These are phyloP conservation scores for Ogataea nonfermentans DNA, from an alignment of 805 yeast genomes.

Conservation along the genomic window DNA sequence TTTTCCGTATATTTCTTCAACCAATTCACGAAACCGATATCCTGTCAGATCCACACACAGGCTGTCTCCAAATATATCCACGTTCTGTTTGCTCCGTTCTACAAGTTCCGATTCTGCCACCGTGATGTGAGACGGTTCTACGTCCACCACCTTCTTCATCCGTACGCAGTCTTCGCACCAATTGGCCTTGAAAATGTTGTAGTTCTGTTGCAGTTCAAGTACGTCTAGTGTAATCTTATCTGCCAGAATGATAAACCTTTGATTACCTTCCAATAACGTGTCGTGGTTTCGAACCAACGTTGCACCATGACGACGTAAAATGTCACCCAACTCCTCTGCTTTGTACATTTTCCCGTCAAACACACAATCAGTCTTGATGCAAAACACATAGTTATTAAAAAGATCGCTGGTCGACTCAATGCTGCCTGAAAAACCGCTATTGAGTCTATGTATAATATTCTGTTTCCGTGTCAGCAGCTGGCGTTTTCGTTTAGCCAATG, in stretches of 20 bases:
- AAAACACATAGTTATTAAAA: constrained; percentile 47
- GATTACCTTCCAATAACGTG: constrained; percentile 17
- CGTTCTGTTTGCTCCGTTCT: constrained; percentile 32
- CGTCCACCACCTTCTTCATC: constrained; percentile 39
- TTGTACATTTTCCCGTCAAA: constrained; percentile 27
- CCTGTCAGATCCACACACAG: constrained; percentile 36
- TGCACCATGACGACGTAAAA: constrained; percentile 53
- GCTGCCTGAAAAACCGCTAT: constrained; percentile 5
- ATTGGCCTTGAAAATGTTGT: constrained; percentile 59
- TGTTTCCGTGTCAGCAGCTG: constrained; percentile 18
- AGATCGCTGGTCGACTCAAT: constrained; percentile 24
- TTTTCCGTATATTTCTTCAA: constrained; percentile 1
- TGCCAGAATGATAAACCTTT: constrained; percentile 35
- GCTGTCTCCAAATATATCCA: constrained; percentile 67
- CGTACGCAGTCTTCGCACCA: constrained; percentile 74
- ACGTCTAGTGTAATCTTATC: constrained; percentile 41
- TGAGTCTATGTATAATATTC: constrained; percentile 15
- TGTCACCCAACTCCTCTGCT: constrained; percentile 35
- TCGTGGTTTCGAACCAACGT: constrained; percentile 36
- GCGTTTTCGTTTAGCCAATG: constrained; percentile 30
- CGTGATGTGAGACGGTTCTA: constrained; percentile 63
- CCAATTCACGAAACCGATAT: constrained; percentile 24
- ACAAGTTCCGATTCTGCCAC: constrained; percentile 35
- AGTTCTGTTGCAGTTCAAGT: constrained; percentile 35
- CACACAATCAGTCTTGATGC: constrained; percentile 51